Conservation (phyloP, 2,329 filamentous ascomycete species). For the Monilinia vaccinii-corymbosi region DNA sequence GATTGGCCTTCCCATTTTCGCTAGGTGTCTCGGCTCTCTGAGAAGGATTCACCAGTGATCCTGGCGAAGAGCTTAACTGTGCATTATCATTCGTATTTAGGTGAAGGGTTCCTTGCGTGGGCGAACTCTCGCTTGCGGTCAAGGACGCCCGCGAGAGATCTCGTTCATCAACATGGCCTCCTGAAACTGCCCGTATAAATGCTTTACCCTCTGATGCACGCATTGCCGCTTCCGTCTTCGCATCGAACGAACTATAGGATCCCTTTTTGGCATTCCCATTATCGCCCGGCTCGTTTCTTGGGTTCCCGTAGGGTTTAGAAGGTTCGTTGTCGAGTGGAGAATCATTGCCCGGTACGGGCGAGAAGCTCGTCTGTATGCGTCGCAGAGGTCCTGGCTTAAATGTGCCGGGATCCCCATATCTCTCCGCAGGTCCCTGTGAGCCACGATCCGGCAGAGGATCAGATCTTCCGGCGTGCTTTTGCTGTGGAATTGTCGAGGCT, state of each 20-base stretch:
- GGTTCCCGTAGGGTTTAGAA: neutral
- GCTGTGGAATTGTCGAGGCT: slow-evolving; percentile 17
- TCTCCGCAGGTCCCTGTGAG: slow-evolving; percentile 2
- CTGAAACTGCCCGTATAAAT: slow-evolving; percentile 35
- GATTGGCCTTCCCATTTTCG: slow-evolving; percentile 4
- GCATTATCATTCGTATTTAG: slow-evolving; percentile 25
- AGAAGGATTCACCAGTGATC: slow-evolving; percentile 13
- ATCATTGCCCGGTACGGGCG: slow-evolving; percentile 9
- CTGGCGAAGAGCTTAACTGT: slow-evolving; percentile 8
- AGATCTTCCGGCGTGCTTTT: slow-evolving; percentile 7
- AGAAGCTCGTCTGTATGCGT: slow-evolving; percentile 42
- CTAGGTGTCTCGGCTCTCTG: slow-evolving; percentile 11
- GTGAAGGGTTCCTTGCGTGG: slow-evolving; percentile 19
- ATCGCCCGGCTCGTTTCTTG: neutral
- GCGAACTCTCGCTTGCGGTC: slow-evolving; percentile 9
- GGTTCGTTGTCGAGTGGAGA: neutral
- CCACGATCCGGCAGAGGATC: slow-evolving; percentile 3
- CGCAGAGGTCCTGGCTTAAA: slow-evolving; percentile 47
- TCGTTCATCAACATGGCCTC: neutral
- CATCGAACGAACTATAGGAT: slow-evolving; percentile 21
- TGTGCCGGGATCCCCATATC: slow-evolving; percentile 10
- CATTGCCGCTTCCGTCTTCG: slow-evolving; percentile 48
- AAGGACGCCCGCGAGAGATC: slow-evolving; percentile 3
- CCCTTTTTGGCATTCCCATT: neutral
- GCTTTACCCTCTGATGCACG: slow-evolving; percentile 50